Evolutionary conservation across 495 filamentous ascomycete genomes (phyloP), one percentile per base, ranked within the genome.

Genomic region (Parmelia sp.): DNA sequence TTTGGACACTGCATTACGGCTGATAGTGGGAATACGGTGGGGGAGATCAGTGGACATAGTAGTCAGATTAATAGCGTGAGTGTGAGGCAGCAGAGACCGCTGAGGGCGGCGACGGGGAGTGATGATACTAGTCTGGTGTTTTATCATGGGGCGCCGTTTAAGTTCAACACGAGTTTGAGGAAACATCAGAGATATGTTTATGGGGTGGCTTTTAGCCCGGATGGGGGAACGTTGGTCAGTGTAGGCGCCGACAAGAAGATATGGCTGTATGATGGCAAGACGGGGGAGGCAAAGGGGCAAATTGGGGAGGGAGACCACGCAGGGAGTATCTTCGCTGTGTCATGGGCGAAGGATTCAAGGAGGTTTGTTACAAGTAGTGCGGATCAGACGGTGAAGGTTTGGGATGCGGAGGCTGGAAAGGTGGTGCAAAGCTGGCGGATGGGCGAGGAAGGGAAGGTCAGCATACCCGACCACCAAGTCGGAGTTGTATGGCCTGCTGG

Each of bases 1-100:
- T 96, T 88, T 74, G 95, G 94, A 21, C 92, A 93, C 72, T 96
- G 90, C 77, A 91, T 97, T 71, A 96, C 91, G 10, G 93, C 90
- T 71, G 95, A 97, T 71, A 92, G 88, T 71, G 94, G 95, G 66
- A 97, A 97, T 77, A 90, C 86, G 37, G 94, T 98, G 15, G 94
- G 94, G 55, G 92, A 96, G 76, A 89, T 98, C 35, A 86, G 83
- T 51, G 94, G 94, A 14, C 94, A 98, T 75, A 91, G 89, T 62
- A 87, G 89, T 67, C 84, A 88, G 68, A 90, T 97, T 77, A 98
- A 98, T 72, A 82, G 86, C 9, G 92, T 98, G 12, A 89, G 90
- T 33, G 89, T 98, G 71, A 87, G 90, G 59, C 91, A 92, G 73
- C 88, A 94, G 76, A 81, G 94, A 31, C 95, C 94, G 29, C 77